A percentile compares a stretch with the other conserved stretches of the same genome.
Conservation (phyloP, 371 early-diverging fungal species). For the Mortierella sp. region DNA sequence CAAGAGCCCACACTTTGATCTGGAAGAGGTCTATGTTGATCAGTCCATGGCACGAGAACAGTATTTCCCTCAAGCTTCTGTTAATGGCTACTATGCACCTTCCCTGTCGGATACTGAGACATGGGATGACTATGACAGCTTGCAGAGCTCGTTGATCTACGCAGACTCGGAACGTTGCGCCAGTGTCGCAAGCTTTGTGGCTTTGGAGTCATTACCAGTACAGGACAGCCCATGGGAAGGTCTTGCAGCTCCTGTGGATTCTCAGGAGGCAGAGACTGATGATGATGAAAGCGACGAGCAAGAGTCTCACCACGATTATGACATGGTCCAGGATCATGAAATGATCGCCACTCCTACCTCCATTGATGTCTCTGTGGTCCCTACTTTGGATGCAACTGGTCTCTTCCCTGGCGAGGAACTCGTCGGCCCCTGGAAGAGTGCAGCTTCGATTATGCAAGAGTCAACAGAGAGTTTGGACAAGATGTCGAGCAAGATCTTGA, state of each 20-base stretch:
- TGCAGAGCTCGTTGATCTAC: constrained; percentile 46
- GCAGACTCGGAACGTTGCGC: constrained; percentile 37
- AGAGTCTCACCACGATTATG: constrained; percentile 1
- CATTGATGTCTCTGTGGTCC: neutral
- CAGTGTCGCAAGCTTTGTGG: constrained; percentile 39
- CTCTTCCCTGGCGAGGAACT: constrained; percentile 24
- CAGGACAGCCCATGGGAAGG: constrained; percentile 50
- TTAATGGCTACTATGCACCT: constrained; percentile 31
- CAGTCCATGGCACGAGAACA: constrained; percentile 13
- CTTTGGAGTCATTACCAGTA: constrained; percentile 23
- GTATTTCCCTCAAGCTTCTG: constrained; percentile 49
- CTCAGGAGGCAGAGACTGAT: neutral
- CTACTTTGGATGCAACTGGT: neutral
- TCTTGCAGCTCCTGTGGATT: neutral
- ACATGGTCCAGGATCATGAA: constrained; percentile 12
- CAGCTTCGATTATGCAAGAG: constrained; percentile 12
- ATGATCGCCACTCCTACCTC: neutral
- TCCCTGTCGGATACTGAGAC: constrained; percentile 42
- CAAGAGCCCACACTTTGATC: constrained; percentile 49
- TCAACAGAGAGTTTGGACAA: constrained; percentile 31
- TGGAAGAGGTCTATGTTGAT: constrained; percentile 38
- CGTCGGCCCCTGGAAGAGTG: constrained; percentile 20
- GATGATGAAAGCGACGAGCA: constrained; percentile 2
- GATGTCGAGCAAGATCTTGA: constrained; percentile 45
- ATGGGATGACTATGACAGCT: constrained; percentile 40